Conservation (phyloP, 768 basidiomycete genomes). For the Zangia roseola region DNA sequence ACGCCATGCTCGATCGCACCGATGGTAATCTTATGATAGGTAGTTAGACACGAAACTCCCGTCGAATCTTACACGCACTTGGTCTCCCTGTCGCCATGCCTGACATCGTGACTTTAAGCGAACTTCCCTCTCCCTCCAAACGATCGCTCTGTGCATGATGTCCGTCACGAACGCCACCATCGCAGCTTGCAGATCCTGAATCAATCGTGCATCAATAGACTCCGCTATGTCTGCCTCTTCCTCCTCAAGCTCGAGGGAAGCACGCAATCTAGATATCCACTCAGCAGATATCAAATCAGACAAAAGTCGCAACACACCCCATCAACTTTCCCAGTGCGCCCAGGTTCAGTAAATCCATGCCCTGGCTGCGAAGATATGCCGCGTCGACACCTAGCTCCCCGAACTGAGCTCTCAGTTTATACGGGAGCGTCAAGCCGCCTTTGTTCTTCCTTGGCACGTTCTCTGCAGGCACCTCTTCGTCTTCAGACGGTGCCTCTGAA, state of each 20-base stretch:
- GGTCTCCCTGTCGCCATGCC: slow-evolving; percentile 52
- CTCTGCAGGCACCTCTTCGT: slow-evolving; percentile 6
- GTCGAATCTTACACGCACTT: slow-evolving; percentile 31
- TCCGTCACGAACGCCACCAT: slow-evolving; percentile 52
- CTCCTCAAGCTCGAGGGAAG: slow-evolving; percentile 23
- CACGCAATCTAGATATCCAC: slow-evolving; percentile 27
- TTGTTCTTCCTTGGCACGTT: slow-evolving; percentile 14
- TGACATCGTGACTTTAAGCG: slow-evolving; percentile 56
- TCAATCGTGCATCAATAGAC: slow-evolving; percentile 49
- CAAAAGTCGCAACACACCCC: slow-evolving; percentile 36
- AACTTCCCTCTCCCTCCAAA: slow-evolving; percentile 57
- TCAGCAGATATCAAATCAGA: slow-evolving; percentile 5
- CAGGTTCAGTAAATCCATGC: slow-evolving; percentile 43
- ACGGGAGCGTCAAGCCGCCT: slow-evolving; percentile 44
- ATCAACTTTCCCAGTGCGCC: slow-evolving; percentile 37
- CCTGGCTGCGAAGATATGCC: slow-evolving; percentile 39
- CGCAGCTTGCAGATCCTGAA: slow-evolving; percentile 45
- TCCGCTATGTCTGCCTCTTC: slow-evolving; percentile 18
- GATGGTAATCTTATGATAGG: slow-evolving; percentile 38
- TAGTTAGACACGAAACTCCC: background rate
- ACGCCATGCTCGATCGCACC: slow-evolving; percentile 50
- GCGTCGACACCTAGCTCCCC: slow-evolving; percentile 45
- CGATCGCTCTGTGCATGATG: slow-evolving; percentile 49
- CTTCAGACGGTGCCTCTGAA: slow-evolving; percentile 8
- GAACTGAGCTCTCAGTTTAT: slow-evolving; percentile 45